Base-by-base conservation (phyloP, 257 asterid genomes). In the Przewalskia tangutica region DNA sequence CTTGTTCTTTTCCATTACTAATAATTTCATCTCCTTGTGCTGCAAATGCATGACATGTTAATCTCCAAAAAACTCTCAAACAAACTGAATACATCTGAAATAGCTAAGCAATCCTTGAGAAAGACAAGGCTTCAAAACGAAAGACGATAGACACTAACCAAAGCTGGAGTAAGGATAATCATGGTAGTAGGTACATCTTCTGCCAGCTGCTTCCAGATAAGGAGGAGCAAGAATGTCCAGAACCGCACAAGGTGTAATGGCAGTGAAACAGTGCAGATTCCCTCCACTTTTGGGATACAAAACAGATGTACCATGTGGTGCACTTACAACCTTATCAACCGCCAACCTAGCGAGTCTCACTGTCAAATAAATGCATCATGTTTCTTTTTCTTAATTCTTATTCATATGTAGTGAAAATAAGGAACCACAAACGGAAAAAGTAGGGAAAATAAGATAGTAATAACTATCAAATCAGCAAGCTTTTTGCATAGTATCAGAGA, bases 151-250 rank as follows among this genome's bases (percentile, higher is more conserved):
- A 55, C 40, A 82, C 97, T 92, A 85, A 94, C 97, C 38, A 85
- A 91, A 91, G 88, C 89, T 89, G 82, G 95, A 88, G 77, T 83
- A 88, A 18, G 97, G 94, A 79, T 92, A 91, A 81, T 94, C 99
- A 27, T 86, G 94, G 89, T 90, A 94, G 86, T 95, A 95, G 67
- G 96, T 85, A 85, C 99, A 95, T 77, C 87, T 91, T 84, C 99
- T 86, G 84, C 97, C 95, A 7, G 92, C 89, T 82, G 79, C 83
- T 88, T 90, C 98, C 40, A 86, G 83, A 63, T 95, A 95, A 78
- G 99, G 97, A 71, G 99, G 99, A 5, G 98, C 93, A 85, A 95
- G 97, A 86, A 95, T 90, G 88, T 95, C 99, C 32, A 95, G 92
- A 85, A 95, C 92, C 16, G 97, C 99, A 87, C 99, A 95, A 66